phyloP scores from a whole-genome alignment of 495 filamentous ascomycete genomes.

The Neurospora hispaniola region DNA sequence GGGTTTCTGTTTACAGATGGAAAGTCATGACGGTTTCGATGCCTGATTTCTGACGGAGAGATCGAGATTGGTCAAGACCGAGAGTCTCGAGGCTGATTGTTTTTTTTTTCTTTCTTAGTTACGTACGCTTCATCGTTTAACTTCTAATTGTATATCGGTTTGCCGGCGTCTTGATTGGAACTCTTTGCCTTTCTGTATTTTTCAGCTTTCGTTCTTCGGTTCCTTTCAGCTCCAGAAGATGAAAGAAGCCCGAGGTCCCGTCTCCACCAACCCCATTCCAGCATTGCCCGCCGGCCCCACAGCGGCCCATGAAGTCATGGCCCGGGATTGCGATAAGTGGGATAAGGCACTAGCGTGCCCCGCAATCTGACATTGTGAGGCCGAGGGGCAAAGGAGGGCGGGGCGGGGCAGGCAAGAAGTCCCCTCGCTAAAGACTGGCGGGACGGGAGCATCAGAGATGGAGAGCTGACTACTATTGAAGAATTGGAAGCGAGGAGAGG shows the following conservation, averaged over 20 bases:
- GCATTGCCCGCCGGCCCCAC: neutral
- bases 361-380: constrained; percentile 7
- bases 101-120: too few relatives aligned
- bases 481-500: neutral
- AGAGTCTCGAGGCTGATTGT: too few relatives aligned
- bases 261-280: neutral
- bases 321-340: constrained; percentile 14
- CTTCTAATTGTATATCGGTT: neutral
- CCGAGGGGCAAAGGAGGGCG: constrained; percentile 3
- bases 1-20: neutral
- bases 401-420: neutral
- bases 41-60: constrained; percentile 1
- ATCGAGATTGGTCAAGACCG: neutral
- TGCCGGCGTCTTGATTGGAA: neutral
- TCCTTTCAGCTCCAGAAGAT: neutral
- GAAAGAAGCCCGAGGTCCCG: neutral
- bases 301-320: constrained; percentile 19
- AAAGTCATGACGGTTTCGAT: constrained; percentile 2
- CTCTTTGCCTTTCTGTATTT: neutral
- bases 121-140: too few relatives aligned
- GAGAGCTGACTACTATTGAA: neutral
- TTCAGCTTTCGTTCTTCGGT: neutral
- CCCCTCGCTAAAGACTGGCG: too few relatives aligned
- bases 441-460: neutral
- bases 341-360: constrained; percentile 16